Evolutionary conservation across 2,329 filamentous ascomycete species (phyloP).

Genomic region (Phyllosticta ampelicida): DNA sequence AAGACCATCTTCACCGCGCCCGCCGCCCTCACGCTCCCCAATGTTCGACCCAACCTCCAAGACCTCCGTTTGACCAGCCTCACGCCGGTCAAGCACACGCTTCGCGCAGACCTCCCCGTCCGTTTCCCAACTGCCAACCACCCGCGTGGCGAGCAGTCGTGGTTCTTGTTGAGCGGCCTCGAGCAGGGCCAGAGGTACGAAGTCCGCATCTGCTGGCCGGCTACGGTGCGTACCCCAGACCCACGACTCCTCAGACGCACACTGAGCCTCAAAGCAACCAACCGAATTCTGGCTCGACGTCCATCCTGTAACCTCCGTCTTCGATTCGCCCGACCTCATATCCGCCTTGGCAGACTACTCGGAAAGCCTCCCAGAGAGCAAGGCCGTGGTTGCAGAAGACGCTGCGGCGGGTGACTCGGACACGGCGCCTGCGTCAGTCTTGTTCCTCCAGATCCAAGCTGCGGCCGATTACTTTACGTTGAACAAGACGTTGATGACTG

Average conservation of each 20-base stretch:
- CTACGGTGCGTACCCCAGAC: constrained; percentile 56
- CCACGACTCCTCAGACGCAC: not conserved
- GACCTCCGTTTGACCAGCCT: constrained; percentile 55
- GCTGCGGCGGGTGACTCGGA: not conserved
- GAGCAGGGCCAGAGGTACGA: constrained; percentile 72
- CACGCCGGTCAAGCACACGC: constrained; percentile 41
- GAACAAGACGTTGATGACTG: constrained; percentile 61
- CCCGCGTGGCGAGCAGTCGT: constrained; percentile 54
- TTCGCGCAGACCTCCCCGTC: constrained; percentile 56
- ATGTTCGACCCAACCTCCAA: constrained; percentile 45
- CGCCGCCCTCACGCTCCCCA: constrained; percentile 43
- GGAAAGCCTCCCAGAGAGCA: constrained; percentile 22
- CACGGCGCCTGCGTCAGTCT: constrained; percentile 36
- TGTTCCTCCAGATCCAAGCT: constrained; percentile 65
- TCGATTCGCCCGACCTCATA: constrained; percentile 51
- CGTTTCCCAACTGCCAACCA: constrained; percentile 50
- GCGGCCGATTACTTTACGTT: constrained; percentile 78
- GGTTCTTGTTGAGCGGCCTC: constrained; percentile 67
- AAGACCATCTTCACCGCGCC: constrained; percentile 83
- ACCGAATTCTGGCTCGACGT: constrained; percentile 64
- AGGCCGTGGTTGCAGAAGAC: constrained; percentile 6
- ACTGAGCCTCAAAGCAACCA: constrained; percentile 58
- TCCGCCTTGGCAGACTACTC: constrained; percentile 55
- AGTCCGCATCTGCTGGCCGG: constrained; percentile 84
- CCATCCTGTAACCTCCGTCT: constrained; percentile 50